Evolutionary conservation across 2,329 filamentous ascomycete genomes (phyloP).

Genomic region (Camillea tinctor): DNA sequence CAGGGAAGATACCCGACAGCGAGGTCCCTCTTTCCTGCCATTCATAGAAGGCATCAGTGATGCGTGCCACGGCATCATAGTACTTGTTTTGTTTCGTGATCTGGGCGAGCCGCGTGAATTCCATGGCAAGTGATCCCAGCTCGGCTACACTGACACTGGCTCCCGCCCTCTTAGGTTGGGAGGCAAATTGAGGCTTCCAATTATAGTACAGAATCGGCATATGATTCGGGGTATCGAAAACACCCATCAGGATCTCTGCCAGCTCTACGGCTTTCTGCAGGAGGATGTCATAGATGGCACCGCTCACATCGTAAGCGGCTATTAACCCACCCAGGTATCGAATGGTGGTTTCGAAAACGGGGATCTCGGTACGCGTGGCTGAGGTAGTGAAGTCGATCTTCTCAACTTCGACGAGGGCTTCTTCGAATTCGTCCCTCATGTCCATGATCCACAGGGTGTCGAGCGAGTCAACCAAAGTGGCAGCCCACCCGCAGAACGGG

Average conservation of each 20-base stretch:
- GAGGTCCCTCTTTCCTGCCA: slow-evolving; percentile 68
- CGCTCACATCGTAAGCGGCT: slow-evolving; percentile 83
- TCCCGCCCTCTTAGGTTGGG: slow-evolving; percentile 62
- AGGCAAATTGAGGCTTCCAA: slow-evolving; percentile 67
- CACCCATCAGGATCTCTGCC: slow-evolving; percentile 68
- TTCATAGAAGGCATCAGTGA: slow-evolving; percentile 76
- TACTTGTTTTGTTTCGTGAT: slow-evolving; percentile 79
- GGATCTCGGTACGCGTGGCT: slow-evolving; percentile 62
- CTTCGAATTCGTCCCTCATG: slow-evolving; percentile 62
- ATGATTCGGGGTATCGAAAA: slow-evolving; percentile 85
- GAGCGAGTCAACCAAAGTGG: slow-evolving; percentile 65
- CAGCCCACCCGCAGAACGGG: slow-evolving; percentile 80
- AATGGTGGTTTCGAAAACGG: slow-evolving; percentile 91
- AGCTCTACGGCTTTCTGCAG: slow-evolving; percentile 71
- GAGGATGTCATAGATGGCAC: slow-evolving; percentile 61
- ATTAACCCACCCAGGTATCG: slow-evolving; percentile 85
- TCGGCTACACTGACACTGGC: slow-evolving; percentile 62
- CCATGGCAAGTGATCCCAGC: slow-evolving; percentile 76
- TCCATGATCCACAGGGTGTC: slow-evolving; percentile 76
- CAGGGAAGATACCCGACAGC: slow-evolving; percentile 78
- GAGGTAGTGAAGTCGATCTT: slow-evolving; percentile 81
- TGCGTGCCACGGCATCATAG: slow-evolving; percentile 84
- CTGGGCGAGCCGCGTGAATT: slow-evolving; percentile 87
- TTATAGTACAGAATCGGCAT: slow-evolving; percentile 83
- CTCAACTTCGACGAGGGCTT: slow-evolving; percentile 54